Conservation (phyloP, 768 basidiomycete species). For the Auriculariales sp. region DNA sequence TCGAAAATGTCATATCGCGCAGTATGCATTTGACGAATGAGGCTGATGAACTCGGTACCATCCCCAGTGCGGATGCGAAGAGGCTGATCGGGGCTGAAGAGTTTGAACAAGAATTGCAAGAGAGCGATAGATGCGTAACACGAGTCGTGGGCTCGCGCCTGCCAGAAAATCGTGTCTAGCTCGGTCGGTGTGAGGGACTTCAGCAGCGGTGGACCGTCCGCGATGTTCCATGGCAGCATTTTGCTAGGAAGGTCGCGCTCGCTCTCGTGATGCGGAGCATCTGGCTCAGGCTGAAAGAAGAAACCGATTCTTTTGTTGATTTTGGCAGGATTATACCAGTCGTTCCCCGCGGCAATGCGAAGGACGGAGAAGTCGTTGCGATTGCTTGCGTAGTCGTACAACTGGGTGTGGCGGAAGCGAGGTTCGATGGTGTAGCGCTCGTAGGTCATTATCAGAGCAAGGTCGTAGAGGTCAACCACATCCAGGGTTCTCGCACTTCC, state of each 20-base stretch:
- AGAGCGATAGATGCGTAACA: constrained; percentile 10
- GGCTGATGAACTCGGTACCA: constrained; percentile 7
- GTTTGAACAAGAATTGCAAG: constrained; percentile 11
- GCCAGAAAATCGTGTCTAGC: constrained; percentile 12
- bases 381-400: constrained; percentile 7
- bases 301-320: background rate
- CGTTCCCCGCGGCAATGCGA: background rate
- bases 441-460: constrained; percentile 9
- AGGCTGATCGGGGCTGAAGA: constrained; percentile 1
- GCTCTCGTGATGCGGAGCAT: background rate
- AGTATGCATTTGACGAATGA: constrained; percentile 1
- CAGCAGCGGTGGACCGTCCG: constrained; percentile 2
- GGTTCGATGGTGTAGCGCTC: constrained; percentile 10
- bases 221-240: constrained; percentile 6
- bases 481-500: too few relatives aligned
- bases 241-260: constrained; percentile 10
- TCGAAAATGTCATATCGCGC: constrained; percentile 4
- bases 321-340: background rate
- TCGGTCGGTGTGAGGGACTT: constrained; percentile 3
- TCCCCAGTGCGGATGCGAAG: constrained; percentile 6
- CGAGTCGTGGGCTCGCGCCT: constrained; percentile 11
- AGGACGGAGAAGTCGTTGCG: background rate
- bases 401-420: constrained; percentile 10
- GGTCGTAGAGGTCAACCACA: constrained; percentile 9
- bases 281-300: background rate